phyloP scores from a whole-genome alignment of 345 rosid genomes.

The Gynandropsis gynandra region DNA sequence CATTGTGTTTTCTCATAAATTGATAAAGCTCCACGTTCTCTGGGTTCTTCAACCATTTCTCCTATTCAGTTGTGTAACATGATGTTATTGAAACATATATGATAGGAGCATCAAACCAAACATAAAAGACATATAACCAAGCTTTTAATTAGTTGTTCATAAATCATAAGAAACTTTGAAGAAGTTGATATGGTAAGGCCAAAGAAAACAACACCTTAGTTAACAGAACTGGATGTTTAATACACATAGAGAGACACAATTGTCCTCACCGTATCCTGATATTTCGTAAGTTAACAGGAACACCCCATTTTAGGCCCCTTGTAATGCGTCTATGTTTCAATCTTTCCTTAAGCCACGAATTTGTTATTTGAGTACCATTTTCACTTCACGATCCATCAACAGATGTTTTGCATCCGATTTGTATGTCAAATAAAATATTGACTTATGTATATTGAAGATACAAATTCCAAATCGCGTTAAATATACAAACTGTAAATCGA shows the following conservation, averaged over 20 bases:
- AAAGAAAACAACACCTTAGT: too few species aligned
- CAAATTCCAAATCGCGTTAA: too few species aligned
- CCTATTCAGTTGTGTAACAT: slow-evolving; percentile 94
- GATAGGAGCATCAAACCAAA: slow-evolving; percentile 99
- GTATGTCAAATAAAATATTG: too few species aligned
- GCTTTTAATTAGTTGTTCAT: slow-evolving; percentile 11
- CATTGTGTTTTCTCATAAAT: slow-evolving; percentile 98
- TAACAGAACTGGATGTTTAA: too few species aligned
- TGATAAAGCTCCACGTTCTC: slow-evolving; percentile 92
- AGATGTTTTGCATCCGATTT: too few species aligned
- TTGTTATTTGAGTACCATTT: slow-evolving; percentile 83
- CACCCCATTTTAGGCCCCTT: slow-evolving; percentile 98
- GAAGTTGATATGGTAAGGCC: too few species aligned
- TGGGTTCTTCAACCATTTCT: slow-evolving; percentile 99
- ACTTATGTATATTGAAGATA: too few species aligned
- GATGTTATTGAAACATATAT: slow-evolving; percentile 88
- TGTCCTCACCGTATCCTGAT: slow-evolving; percentile 54
- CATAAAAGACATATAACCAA: slow-evolving; percentile 76
- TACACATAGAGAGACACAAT: too few species aligned
- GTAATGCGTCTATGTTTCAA: slow-evolving; percentile 81
- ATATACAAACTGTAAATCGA: too few species aligned
- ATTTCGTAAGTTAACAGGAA: slow-evolving; percentile 86
- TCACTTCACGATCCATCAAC: slow-evolving; percentile 90
- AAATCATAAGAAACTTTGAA: neutral
- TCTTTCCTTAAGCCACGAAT: slow-evolving; percentile 94